Evolutionary conservation across 176 grass and related monocot genomes (phyloP).

Genomic region (Oryza glaberrima): DNA sequence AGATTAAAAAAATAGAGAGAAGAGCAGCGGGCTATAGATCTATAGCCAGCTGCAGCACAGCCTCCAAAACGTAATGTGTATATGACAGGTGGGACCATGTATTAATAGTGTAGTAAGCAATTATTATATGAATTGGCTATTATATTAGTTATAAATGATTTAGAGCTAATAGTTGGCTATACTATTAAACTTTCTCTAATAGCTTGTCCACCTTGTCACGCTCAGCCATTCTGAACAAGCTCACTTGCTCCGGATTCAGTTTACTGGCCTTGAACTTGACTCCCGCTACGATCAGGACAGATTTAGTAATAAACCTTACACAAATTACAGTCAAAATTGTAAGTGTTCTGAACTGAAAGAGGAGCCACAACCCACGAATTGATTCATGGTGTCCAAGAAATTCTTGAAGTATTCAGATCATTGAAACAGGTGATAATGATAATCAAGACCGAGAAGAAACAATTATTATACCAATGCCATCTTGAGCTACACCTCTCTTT

Average conservation of each 20-base stretch:
- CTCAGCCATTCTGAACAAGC: constrained; percentile 54
- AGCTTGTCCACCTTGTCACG: constrained; percentile 52
- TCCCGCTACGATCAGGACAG: constrained; percentile 43
- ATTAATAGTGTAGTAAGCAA: too few relatives aligned
- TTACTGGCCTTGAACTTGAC: constrained; percentile 57
- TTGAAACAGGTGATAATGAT: background rate
- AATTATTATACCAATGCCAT: constrained; percentile 78
- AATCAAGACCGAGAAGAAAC: background rate
- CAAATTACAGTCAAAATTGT: background rate
- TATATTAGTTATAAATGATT: too few relatives aligned
- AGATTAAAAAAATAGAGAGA: too few relatives aligned
- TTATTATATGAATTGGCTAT: too few relatives aligned
- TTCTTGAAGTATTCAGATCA: background rate
- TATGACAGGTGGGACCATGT: too few relatives aligned
- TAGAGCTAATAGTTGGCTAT: too few relatives aligned
- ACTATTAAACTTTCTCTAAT: background rate
- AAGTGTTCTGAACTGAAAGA: background rate
- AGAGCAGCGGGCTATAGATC: too few relatives aligned
- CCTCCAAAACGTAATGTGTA: too few relatives aligned
- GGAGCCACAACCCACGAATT: background rate
- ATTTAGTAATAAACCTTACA: background rate
- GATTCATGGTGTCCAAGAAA: too few relatives aligned
- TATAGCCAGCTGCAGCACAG: too few relatives aligned
- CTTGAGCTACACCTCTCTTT: constrained; percentile 69
- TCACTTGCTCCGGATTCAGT: constrained; percentile 46